These are phyloP conservation scores for Trichoderma asperelloides DNA, from an alignment of 495 filamentous ascomycete species.

Conservation along the genomic window DNA sequence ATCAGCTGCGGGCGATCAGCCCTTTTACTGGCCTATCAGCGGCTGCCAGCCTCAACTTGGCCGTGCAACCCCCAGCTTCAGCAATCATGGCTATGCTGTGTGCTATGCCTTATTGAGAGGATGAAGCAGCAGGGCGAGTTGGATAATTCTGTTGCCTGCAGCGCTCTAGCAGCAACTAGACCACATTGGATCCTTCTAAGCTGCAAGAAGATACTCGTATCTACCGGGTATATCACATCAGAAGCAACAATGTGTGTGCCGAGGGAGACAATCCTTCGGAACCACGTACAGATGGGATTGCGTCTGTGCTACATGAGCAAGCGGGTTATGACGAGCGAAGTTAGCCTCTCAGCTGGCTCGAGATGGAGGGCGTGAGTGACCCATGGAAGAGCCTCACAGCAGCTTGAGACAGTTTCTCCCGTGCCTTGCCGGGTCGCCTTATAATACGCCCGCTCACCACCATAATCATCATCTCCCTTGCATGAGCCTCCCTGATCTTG, in stretches of 20 bases:
- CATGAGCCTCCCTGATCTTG: not conserved
- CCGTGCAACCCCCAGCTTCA: not conserved
- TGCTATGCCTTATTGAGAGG: not conserved
- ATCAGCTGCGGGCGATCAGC: not conserved
- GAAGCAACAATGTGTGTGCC: not conserved
- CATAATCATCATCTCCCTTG: not conserved
- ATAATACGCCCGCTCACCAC: not conserved
- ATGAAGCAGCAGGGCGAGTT: not conserved
- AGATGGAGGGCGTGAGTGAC: no score
- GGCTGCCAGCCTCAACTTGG: not conserved
- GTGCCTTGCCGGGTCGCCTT: not conserved
- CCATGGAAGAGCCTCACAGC: not conserved
- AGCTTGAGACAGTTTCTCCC: not conserved
- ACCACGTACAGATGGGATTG: no score
- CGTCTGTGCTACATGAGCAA: no score
- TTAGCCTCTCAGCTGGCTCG: no score
- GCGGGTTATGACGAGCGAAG: no score
- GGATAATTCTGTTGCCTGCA: not conserved
- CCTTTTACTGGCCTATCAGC: not conserved
- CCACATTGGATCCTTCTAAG: not conserved
- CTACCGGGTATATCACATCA: not conserved
- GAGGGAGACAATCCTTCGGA: not conserved
- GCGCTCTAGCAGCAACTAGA: not conserved
- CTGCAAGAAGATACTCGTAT: not conserved
- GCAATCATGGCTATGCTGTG: constrained; percentile 1